phyloP scores from a whole-genome alignment of 257 asterid species.

The Vinca minor region DNA sequence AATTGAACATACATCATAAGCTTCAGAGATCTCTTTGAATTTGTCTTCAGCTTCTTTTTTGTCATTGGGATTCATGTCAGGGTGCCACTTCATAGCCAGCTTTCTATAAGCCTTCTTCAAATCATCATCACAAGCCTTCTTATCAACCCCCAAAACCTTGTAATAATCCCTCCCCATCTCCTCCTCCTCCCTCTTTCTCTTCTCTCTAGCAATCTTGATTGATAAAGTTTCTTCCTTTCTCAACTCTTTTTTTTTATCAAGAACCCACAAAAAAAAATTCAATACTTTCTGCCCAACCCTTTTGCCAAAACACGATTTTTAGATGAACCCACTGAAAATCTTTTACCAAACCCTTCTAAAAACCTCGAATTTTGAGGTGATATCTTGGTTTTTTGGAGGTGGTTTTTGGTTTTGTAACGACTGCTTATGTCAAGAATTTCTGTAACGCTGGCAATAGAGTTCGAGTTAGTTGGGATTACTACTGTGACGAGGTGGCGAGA shows the following conservation, averaged over 20 bases:
- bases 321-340: no score
- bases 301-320: neutral
- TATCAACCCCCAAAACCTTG: slow-evolving; percentile 32
- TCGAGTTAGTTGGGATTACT: neutral
- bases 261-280: neutral
- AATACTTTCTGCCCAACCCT: neutral
- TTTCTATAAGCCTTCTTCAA: slow-evolving; percentile 41
- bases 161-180: slow-evolving; percentile 39
- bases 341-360: neutral
- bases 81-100: slow-evolving; percentile 44
- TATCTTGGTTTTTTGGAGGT: neutral
- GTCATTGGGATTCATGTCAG: slow-evolving; percentile 36
- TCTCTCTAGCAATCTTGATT: slow-evolving; percentile 17
- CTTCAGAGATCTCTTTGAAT: slow-evolving; percentile 40
- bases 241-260: neutral
- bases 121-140: slow-evolving; percentile 30
- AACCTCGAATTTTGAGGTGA: neutral
- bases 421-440: neutral
- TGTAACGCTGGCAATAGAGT: neutral
- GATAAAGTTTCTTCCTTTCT: neutral
- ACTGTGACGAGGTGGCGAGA: neutral
- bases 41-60: slow-evolving; percentile 39
- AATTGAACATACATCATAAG: slow-evolving; percentile 27
- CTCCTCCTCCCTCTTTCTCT: slow-evolving; percentile 21
- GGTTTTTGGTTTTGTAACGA: neutral